Conservation (phyloP, 1,284 basidiomycete genomes). For the Flammula alnicola region DNA sequence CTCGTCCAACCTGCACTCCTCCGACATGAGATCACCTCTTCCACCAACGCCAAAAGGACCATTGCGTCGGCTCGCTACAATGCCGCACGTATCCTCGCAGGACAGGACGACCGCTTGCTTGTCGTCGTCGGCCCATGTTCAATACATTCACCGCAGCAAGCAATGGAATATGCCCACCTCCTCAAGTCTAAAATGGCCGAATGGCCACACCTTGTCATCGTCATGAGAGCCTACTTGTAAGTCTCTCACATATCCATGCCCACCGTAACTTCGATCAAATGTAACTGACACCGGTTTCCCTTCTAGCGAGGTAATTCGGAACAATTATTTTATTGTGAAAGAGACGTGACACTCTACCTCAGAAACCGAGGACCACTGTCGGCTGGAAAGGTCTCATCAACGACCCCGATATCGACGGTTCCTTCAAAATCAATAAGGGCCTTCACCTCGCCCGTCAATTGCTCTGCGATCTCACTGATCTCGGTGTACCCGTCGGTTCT, state of each 20-base stretch:
- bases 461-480: slow-evolving; percentile 86
- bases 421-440: slow-evolving; percentile 98
- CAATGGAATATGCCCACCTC: slow-evolving; percentile 86
- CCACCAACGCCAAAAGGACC: slow-evolving; percentile 62
- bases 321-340: slow-evolving; percentile 2
- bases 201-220: slow-evolving; percentile 83
- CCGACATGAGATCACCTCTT: slow-evolving; percentile 79
- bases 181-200: slow-evolving; percentile 73
- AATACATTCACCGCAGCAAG: slow-evolving; percentile 90
- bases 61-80: slow-evolving; percentile 81
- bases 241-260: slow-evolving; percentile 30
- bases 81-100: slow-evolving; percentile 79
- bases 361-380: slow-evolving; percentile 89
- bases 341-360: slow-evolving; percentile 2
- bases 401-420: slow-evolving; percentile 91
- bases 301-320: slow-evolving; percentile 53
- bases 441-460: slow-evolving; percentile 87
- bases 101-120: slow-evolving; percentile 83
- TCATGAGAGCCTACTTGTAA: slow-evolving; percentile 97
- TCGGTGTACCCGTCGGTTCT: slow-evolving; percentile 92
- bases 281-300: slow-evolving; percentile 18
- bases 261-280: no score
- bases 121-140: slow-evolving; percentile 97
- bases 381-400: slow-evolving; percentile 91
- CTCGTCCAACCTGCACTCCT: slow-evolving; percentile 90